Conservation (phyloP, 495 filamentous ascomycete genomes). For the Trichocladium antarcticum region DNA sequence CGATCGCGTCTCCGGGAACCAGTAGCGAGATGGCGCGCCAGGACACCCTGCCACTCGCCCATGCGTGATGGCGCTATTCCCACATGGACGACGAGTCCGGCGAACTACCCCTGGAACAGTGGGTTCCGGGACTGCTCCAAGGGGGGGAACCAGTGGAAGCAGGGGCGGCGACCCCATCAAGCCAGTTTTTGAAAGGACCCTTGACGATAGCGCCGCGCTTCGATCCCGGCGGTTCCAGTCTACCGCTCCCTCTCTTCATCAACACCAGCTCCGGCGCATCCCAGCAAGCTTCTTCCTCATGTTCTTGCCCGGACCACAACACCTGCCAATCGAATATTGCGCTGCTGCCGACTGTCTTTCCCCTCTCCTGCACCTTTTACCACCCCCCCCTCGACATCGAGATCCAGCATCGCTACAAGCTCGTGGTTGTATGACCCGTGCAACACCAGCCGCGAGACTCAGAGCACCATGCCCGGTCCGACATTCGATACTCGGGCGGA, state of each 20-base stretch:
- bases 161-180: slow-evolving; percentile 6
- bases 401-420: slow-evolving; percentile 16
- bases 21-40: slow-evolving; percentile 14
- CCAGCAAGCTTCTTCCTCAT: not conserved
- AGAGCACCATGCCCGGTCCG: slow-evolving; percentile 19
- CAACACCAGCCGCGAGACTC: slow-evolving; percentile 5
- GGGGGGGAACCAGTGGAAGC: no score
- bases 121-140: slow-evolving; percentile 1
- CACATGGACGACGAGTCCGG: not conserved
- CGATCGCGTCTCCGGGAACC: slow-evolving; percentile 1
- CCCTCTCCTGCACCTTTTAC: slow-evolving; percentile 20
- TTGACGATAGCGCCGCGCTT: slow-evolving; percentile 17
- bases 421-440: slow-evolving; percentile 7
- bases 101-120: not conserved
- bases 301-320: not conserved
- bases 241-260: slow-evolving; percentile 17
- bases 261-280: slow-evolving; percentile 7
- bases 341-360: slow-evolving; percentile 2
- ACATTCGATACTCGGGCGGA: slow-evolving; percentile 12
- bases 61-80: slow-evolving; percentile 4
- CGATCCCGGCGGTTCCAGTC: slow-evolving; percentile 16
- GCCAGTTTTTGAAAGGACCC: slow-evolving; percentile 13
- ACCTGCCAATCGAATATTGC: not conserved
- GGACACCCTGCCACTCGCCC: slow-evolving; percentile 1
- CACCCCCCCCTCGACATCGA: slow-evolving; percentile 22